Base-by-base conservation (phyloP, 441 rosid genomes). In the Eruca vesicaria region DNA sequence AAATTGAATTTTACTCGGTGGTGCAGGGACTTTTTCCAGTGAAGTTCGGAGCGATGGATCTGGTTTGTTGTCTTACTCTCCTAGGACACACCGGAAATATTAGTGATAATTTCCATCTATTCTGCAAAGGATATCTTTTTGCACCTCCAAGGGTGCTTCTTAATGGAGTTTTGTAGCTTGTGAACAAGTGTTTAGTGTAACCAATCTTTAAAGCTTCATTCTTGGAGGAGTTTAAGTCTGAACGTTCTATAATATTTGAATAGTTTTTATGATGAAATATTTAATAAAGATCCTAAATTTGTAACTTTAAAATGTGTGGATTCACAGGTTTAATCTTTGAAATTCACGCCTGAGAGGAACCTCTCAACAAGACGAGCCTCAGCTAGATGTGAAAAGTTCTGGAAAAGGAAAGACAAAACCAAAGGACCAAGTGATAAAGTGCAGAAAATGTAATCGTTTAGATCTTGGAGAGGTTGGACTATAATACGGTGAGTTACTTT, bases 1-100 rank as follows among this genome's bases (percentile, higher is more conserved):
- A 26, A 38, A 12, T 56, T 59, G 59, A 59, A 62, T 74, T 32
- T 60, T 88, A 90, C 70, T 88, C 96, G 52, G 78, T 63, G 80
- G 73, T 86, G 57, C 97, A 87, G 76, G 93, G 91, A 29, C 86
- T 76, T 77, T 38, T 83, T 84, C 87, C 88, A 38, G 92, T 96
- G 55, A 89, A 82, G 75, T 87, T 96, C 58, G 92, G 92, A 36
- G 86, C 88, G 0, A 93, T 94, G 76, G 98, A 90, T 89, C 89
- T 93, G 87, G 97, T 96, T 29, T 96, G 99, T 32, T 91, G 97
- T 84, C 80, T 97, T 80, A 93, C 89, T 66, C 88, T 96, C 79
- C 97, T 91, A 72, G 97, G 98, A 35, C 99, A 93, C 82, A 87
- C 96, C 21, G 94, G 99, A 78, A 96, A 91, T 90, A 97, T 93